A percentile compares a stretch with the other conserved stretches of the same genome.
Conservation (phyloP, 768 basidiomycete genomes). For the Roridomyces roridus region DNA sequence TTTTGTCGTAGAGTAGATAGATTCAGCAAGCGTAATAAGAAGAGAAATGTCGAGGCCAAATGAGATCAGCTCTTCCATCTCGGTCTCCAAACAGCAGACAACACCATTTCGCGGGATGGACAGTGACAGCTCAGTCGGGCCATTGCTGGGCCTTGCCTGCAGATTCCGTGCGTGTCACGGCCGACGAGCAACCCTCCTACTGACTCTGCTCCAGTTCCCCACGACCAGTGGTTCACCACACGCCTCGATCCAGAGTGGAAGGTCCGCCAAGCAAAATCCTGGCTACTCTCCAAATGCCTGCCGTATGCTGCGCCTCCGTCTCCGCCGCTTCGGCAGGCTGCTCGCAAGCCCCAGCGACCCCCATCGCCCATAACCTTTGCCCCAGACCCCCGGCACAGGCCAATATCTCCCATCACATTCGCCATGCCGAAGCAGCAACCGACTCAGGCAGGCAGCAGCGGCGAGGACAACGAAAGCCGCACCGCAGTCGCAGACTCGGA, state of each 20-base stretch:
- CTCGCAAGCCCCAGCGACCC: constrained; percentile 41
- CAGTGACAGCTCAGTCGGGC: constrained; percentile 2
- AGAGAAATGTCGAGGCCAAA: too few species aligned
- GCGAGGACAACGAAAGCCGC: constrained; percentile 12
- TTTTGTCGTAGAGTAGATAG: too few species aligned
- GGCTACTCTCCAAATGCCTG: constrained; percentile 64
- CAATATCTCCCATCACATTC: constrained; percentile 52
- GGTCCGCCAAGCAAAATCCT: constrained; percentile 66
- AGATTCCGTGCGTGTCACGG: constrained; percentile 54
- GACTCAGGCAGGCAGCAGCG: constrained; percentile 8
- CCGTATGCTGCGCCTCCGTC: constrained; percentile 37
- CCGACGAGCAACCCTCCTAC: background rate
- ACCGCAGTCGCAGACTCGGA: background rate
- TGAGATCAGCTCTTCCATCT: too few species aligned
- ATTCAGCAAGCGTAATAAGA: too few species aligned
- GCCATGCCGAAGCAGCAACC: constrained; percentile 30
- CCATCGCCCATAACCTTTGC: constrained; percentile 78
- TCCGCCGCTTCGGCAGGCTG: constrained; percentile 12
- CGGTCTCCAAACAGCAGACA: too few species aligned
- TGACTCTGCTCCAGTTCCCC: constrained; percentile 54
- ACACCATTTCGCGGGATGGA: background rate
- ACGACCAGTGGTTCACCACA: constrained; percentile 82
- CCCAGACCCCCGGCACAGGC: constrained; percentile 44
- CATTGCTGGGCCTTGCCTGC: constrained; percentile 54
- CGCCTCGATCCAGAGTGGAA: constrained; percentile 67